Percentiles rank a stretch among this genome's conserved stretches.
phyloP scores from a whole-genome alignment of 345 rosid genomes.

The Ricinus communis region DNA sequence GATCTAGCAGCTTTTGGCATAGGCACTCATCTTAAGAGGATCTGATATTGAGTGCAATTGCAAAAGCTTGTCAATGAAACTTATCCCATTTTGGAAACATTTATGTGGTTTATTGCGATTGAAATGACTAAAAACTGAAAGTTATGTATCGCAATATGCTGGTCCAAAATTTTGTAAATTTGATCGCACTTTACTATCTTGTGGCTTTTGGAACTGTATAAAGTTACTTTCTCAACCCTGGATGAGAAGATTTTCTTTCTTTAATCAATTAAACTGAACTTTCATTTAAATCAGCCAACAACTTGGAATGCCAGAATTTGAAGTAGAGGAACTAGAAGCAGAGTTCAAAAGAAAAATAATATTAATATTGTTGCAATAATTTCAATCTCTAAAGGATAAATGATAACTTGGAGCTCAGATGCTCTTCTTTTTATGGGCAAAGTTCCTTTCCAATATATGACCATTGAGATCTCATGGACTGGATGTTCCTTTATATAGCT shows the following conservation, averaged over 20 bases:
- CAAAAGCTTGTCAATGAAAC: constrained; percentile 3
- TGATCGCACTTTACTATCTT: background rate
- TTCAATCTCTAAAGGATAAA: no score
- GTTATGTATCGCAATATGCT: background rate
- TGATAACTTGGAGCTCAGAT: no score
- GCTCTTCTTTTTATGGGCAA: no score
- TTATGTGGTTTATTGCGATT: background rate
- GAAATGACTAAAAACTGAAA: background rate
- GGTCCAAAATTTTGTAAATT: constrained; percentile 3
- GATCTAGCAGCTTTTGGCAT: constrained; percentile 30
- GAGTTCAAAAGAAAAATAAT: no score
- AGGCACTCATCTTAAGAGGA: constrained; percentile 21
- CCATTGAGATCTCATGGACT: background rate
- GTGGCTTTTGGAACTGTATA: constrained; percentile 13
- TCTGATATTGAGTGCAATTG: background rate
- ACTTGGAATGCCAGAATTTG: no score
- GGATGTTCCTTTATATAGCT: no score
- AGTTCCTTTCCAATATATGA: no score
- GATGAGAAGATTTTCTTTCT: background rate
- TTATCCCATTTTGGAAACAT: constrained; percentile 6
- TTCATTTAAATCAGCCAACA: no score
- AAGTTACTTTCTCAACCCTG: background rate
- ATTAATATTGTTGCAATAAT: no score
- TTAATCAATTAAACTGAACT: no score
- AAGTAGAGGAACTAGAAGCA: no score